phyloP scores from a whole-genome alignment of 495 filamentous ascomycete genomes.

The Penicillium fimorum region DNA sequence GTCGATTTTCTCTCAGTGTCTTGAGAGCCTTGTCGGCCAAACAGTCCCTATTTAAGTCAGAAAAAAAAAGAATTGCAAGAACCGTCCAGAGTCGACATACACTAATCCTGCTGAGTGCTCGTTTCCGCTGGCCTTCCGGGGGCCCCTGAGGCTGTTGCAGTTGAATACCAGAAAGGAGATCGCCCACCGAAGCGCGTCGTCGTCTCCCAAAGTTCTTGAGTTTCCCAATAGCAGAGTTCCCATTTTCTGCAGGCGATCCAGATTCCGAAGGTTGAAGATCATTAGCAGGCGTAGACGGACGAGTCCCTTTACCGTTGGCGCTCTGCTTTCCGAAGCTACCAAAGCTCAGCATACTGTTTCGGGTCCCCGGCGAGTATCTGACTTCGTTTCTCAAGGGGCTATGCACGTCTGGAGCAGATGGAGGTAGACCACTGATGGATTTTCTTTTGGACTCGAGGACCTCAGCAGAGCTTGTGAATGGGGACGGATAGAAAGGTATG shows the following conservation, averaged over 20 bases:
- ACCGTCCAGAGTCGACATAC: conserved; percentile 11
- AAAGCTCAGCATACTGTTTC: conserved; percentile 32
- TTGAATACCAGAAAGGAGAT: conserved; percentile 24
- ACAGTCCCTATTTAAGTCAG: conserved; percentile 21
- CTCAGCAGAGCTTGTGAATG: conserved; percentile 17
- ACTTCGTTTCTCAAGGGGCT: conserved; percentile 33
- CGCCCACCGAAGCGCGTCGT: conserved; percentile 32
- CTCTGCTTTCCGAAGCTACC: conserved; percentile 26
- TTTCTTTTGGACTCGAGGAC: conserved; percentile 23
- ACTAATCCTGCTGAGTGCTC: conserved; percentile 20
- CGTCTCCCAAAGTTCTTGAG: conserved; percentile 33
- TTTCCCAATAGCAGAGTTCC: conserved; percentile 30
- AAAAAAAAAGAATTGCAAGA: neutral
- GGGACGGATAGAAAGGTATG: conserved; percentile 2
- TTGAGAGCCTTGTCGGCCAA: conserved; percentile 20
- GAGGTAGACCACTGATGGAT: conserved; percentile 24
- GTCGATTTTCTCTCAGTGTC: neutral
- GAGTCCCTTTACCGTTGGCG: conserved; percentile 22
- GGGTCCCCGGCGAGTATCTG: conserved; percentile 24
- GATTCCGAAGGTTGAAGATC: conserved; percentile 18
- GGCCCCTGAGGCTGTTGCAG: conserved; percentile 21
- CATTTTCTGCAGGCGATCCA: conserved; percentile 9
- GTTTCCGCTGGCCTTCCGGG: conserved; percentile 17
- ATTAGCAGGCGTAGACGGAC: conserved; percentile 25
- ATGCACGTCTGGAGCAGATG: conserved; percentile 23